Conservation (phyloP, 495 filamentous ascomycete species). For the Achaetomiella virescens region DNA sequence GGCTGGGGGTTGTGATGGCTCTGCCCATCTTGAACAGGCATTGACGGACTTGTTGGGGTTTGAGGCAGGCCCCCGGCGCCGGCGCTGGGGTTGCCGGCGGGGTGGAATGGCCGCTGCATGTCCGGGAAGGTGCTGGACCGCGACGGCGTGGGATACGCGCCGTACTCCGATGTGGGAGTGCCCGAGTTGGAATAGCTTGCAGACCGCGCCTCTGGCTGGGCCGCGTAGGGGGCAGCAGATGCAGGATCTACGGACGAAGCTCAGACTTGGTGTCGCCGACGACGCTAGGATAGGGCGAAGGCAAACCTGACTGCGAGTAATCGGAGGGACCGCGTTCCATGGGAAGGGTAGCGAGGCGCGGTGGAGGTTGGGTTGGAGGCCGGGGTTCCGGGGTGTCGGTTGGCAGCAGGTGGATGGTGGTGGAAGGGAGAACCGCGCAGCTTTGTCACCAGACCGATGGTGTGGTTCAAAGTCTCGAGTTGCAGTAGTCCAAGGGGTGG, state of each 20-base stretch:
- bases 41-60: conserved; percentile 89
- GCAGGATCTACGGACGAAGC: conserved; percentile 75
- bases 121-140: conserved; percentile 77
- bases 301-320: conserved; percentile 99
- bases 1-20: conserved; percentile 57
- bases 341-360: conserved; percentile 38
- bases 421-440: not conserved
- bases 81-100: conserved; percentile 64
- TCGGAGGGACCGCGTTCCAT: conserved; percentile 90
- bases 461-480: not conserved
- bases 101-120: conserved; percentile 63
- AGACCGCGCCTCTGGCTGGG: conserved; percentile 71
- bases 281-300: conserved; percentile 68
- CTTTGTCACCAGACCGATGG: not conserved
- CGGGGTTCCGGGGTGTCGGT: not conserved
- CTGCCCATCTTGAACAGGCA: conserved; percentile 69
- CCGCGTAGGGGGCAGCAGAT: conserved; percentile 70
- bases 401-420: conserved; percentile 23
- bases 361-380: conserved; percentile 3
- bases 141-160: conserved; percentile 68
- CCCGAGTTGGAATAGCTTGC: conserved; percentile 65
- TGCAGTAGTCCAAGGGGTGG: not conserved
- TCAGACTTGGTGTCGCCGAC: conserved; percentile 70
- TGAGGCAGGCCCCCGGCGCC: conserved; percentile 91
- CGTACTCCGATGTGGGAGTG: conserved; percentile 85